These are phyloP conservation scores for Primulina tabacum DNA, from an alignment of 257 asterid genomes.

Conservation along the genomic window DNA sequence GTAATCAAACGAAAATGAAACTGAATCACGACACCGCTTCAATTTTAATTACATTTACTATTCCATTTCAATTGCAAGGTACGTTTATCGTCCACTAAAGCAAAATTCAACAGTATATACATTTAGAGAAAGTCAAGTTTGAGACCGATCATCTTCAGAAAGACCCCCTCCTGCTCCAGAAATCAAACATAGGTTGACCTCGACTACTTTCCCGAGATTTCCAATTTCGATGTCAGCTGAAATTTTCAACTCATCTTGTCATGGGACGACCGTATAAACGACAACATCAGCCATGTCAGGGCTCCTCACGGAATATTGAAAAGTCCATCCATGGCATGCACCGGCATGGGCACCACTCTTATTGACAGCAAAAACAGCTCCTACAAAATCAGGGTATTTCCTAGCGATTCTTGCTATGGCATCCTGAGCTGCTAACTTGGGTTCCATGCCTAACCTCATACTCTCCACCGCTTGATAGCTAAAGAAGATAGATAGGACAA, in stretches of 20 bases:
- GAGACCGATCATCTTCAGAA: no score
- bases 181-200: no score
- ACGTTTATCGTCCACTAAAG: no score
- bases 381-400: constrained; percentile 72
- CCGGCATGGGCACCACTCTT: constrained; percentile 78
- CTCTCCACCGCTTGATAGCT: constrained; percentile 97
- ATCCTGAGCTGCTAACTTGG: constrained; percentile 80
- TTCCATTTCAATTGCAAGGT: no score
- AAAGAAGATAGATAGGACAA: constrained; percentile 19
- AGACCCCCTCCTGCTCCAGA: no score
- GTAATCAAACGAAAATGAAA: no score
- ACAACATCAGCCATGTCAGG: constrained; percentile 59
- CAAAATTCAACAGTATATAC: no score
- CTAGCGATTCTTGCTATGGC: constrained; percentile 73
- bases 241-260: background rate
- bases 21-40: no score
- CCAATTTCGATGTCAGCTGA: background rate
- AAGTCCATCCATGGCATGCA: constrained; percentile 97
- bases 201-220: background rate
- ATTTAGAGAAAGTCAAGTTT: no score
- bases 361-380: constrained; percentile 79
- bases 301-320: constrained; percentile 78
- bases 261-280: constrained; percentile 60
- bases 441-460: constrained; percentile 96
- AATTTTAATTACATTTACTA: no score